A percentile compares a stretch with the other conserved stretches of the same genome.
Evolutionary conservation across 352 stramenopile genomes (phyloP).

Genomic region (Pythium pyrilobum): DNA sequence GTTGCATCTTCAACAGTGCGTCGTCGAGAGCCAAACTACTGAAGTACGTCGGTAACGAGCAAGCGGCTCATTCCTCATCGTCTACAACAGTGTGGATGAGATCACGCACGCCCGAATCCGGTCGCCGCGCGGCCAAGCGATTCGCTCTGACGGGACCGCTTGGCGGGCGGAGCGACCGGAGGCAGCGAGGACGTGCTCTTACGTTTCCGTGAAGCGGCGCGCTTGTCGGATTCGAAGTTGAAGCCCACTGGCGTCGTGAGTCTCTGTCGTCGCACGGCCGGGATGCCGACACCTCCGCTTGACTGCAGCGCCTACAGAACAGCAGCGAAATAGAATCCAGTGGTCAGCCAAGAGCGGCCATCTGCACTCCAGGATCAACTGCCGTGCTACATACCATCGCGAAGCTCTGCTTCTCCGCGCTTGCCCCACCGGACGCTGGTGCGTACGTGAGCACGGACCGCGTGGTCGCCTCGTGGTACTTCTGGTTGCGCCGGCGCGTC

Average conservation of each 20-base stretch:
- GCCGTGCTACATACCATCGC: constrained; percentile 18
- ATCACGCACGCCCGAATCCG: too few relatives aligned
- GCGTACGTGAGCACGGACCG: constrained; percentile 20
- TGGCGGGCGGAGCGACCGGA: constrained; percentile 4
- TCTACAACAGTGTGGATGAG: too few relatives aligned
- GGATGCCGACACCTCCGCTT: constrained; percentile 58
- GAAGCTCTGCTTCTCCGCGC: constrained; percentile 29
- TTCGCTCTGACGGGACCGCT: constrained; percentile 18
- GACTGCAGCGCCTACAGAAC: constrained; percentile 36
- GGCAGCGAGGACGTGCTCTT: constrained; percentile 12
- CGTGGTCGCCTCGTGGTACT: constrained; percentile 64
- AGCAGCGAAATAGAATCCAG: neutral
- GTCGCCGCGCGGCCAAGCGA: too few relatives aligned
- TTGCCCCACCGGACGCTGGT: constrained; percentile 2
- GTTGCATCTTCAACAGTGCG: too few relatives aligned
- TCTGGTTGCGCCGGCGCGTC: constrained; percentile 52
- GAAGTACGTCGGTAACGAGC: too few relatives aligned
- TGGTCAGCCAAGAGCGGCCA: too few relatives aligned
- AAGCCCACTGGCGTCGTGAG: constrained; percentile 67
- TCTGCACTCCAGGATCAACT: too few relatives aligned
- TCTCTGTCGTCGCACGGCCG: constrained; percentile 55
- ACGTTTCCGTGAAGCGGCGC: constrained; percentile 28
- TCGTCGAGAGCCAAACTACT: too few relatives aligned
- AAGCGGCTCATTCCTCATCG: too few relatives aligned
- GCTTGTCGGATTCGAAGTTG: constrained; percentile 66